Evolutionary conservation across 1,284 basidiomycete genomes (phyloP).

Genomic region (Wallemia hederae): DNA sequence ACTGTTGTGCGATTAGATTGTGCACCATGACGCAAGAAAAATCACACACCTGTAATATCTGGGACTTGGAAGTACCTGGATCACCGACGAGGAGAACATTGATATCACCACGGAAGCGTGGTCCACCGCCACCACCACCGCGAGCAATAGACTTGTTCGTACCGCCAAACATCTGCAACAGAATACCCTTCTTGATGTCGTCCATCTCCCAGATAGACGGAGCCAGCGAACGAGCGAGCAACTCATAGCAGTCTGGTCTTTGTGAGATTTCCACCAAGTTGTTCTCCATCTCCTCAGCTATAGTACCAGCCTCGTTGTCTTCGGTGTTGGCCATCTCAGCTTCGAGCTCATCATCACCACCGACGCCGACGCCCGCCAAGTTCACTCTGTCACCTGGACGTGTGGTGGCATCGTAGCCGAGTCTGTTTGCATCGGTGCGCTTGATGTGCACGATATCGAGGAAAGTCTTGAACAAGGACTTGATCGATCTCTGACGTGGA

Average conservation of each 20-base stretch:
- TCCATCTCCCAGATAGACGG: slow-evolving; percentile 96
- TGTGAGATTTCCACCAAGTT: slow-evolving; percentile 38
- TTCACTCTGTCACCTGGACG: slow-evolving; percentile 26
- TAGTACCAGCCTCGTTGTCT: slow-evolving; percentile 15
- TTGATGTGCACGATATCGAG: slow-evolving; percentile 81
- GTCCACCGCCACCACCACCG: slow-evolving; percentile 81
- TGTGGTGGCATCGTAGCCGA: slow-evolving; percentile 56
- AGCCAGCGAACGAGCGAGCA: slow-evolving; percentile 57
- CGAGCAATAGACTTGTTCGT: slow-evolving; percentile 82
- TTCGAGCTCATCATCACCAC: slow-evolving; percentile 43
- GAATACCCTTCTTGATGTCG: slow-evolving; percentile 91
- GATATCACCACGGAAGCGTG: slow-evolving; percentile 87
- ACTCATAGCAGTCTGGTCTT: slow-evolving; percentile 57
- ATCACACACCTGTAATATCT: slow-evolving; percentile 47
- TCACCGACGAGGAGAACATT: slow-evolving; percentile 92
- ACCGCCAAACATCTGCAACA: slow-evolving; percentile 84
- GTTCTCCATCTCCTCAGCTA: slow-evolving; percentile 22
- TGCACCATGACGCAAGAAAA: slow-evolving; percentile 8
- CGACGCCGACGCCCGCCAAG: slow-evolving; percentile 36
- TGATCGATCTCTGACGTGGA: slow-evolving; percentile 64
- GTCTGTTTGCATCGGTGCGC: slow-evolving; percentile 34
- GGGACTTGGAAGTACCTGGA: slow-evolving; percentile 88
- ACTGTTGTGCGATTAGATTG: slow-evolving; percentile 18
- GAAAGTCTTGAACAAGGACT: slow-evolving; percentile 90
- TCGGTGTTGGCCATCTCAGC: slow-evolving; percentile 23